These are phyloP conservation scores for Pseudonectria buxi DNA, from an alignment of 2,329 filamentous ascomycete species.

Conservation along the genomic window DNA sequence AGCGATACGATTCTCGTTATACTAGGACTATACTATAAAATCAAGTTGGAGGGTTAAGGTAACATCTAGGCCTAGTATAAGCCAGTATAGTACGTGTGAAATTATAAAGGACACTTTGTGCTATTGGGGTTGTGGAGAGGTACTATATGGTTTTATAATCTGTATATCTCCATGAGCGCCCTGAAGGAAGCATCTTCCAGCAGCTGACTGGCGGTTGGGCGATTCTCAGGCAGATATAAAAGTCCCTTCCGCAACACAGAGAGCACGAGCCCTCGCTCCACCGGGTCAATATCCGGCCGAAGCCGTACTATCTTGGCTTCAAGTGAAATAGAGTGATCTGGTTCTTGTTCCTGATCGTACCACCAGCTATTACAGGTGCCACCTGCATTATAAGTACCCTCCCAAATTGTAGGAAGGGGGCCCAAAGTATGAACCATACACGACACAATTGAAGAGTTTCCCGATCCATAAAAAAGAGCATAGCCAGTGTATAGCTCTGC, in stretches of 20 bases:
- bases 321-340: conserved; percentile 1
- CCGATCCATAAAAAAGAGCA: conserved; percentile 1
- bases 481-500: conserved; percentile 5
- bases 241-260: conserved; percentile 1
- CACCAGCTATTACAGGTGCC: conserved; percentile 1
- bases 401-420: conserved; percentile 8
- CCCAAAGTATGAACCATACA: conserved; percentile 4
- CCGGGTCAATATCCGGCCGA: too few species aligned
- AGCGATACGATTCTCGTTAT: too few species aligned
- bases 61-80: too few species aligned
- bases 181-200: conserved; percentile 3
- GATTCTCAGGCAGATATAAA: conserved; percentile 4
- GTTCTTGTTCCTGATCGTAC: conserved; percentile 7
- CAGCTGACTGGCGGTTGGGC: conserved; percentile 4
- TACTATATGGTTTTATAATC: neutral
- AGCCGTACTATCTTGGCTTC: neutral
- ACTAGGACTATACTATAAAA: too few species aligned
- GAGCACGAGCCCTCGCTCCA: neutral
- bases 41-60: too few species aligned
- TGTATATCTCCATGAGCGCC: conserved; percentile 1
- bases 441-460: neutral
- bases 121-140: too few species aligned
- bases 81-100: too few species aligned
- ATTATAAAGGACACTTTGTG: too few species aligned
- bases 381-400: conserved; percentile 3